These are phyloP conservation scores for Nicotiana benthamiana DNA, from an alignment of 257 asterid genomes.

Conservation along the genomic window DNA sequence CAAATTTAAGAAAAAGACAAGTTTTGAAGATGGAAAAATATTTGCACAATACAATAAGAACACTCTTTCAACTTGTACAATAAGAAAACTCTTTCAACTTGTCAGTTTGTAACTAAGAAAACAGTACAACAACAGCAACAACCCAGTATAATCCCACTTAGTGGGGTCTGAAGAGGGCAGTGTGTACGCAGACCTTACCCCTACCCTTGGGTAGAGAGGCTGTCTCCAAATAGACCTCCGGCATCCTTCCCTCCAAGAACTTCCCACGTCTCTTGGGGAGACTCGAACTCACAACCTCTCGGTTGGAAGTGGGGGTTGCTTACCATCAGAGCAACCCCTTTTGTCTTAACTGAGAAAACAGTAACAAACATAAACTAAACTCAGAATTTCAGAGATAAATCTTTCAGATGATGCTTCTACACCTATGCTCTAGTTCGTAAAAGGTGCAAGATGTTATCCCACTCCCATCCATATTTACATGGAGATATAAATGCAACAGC, in stretches of 20 bases:
- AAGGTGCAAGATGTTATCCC: background rate
- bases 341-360: no score
- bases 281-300: no score
- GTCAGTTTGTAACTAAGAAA: background rate
- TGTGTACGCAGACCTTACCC: no score
- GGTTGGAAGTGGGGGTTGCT: no score
- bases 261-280: no score
- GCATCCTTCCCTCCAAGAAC: no score
- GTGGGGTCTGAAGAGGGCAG: no score
- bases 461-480: background rate
- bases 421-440: background rate
- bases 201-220: no score
- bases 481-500: background rate
- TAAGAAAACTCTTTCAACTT: background rate
- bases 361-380: slow-evolving; percentile 1
- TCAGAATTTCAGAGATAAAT: background rate
- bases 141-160: no score
- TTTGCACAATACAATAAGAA: background rate
- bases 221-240: no score
- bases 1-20: background rate
- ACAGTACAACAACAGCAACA: no score
- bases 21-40: background rate
- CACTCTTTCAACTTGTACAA: background rate
- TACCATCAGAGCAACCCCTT: no score
- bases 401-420: background rate